Conservation (phyloP, 108 stramenopile genomes). For the Mediolabrus comicus region DNA sequence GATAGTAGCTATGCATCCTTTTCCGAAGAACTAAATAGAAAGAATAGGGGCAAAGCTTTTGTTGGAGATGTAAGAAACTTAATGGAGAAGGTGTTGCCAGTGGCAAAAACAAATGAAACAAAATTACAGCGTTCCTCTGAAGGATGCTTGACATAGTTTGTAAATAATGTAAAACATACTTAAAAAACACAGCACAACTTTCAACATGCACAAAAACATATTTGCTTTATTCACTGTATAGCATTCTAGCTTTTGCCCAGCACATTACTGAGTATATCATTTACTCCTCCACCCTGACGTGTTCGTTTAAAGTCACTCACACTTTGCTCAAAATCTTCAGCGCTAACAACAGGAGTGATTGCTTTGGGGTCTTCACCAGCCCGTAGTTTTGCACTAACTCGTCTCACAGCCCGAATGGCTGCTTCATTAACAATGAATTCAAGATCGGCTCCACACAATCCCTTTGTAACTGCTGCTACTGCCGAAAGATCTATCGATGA, state of each 20-base stretch:
- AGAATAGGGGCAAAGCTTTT: conserved; percentile 12
- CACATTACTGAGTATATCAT: conserved; percentile 35
- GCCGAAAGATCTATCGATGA: conserved; percentile 63
- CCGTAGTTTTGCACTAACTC: conserved; percentile 63
- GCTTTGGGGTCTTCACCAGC: conserved; percentile 39
- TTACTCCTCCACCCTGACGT: conserved; percentile 45
- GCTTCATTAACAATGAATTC: conserved; percentile 96
- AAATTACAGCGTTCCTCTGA: neutral
- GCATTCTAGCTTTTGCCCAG: conserved; percentile 24
- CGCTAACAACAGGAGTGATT: conserved; percentile 58
- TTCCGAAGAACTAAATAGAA: conserved; percentile 11
- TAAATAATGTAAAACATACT: neutral
- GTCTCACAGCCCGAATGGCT: conserved; percentile 89
- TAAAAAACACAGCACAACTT: too few species aligned
- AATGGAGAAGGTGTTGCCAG: neutral
- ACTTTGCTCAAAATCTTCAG: conserved; percentile 77
- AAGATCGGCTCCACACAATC: conserved; percentile 92
- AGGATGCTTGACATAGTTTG: conserved; percentile 21
- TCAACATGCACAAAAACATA: neutral
- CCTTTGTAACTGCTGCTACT: conserved; percentile 71
- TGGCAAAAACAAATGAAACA: neutral
- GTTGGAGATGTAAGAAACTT: conserved; percentile 6
- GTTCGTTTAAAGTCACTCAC: conserved; percentile 67
- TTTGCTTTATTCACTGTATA: conserved; percentile 2
- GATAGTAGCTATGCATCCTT: conserved; percentile 19